These are phyloP conservation scores for Lyophyllum semitale DNA, from an alignment of 768 basidiomycete species.

Conservation along the genomic window DNA sequence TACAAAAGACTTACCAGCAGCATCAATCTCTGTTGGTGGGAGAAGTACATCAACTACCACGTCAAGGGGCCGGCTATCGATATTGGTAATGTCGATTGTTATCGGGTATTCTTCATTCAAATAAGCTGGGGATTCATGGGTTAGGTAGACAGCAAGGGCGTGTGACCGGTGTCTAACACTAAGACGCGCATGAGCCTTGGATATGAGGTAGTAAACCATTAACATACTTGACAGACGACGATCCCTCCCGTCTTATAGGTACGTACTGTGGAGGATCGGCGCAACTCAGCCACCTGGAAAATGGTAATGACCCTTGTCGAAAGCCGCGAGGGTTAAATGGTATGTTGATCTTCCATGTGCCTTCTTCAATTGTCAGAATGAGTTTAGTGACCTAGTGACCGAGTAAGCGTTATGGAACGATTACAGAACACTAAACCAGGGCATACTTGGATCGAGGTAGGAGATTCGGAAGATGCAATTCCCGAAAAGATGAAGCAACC, in stretches of 20 bases:
- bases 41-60: constrained; percentile 73
- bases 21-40: constrained; percentile 78
- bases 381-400: constrained; percentile 45
- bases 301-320: constrained; percentile 34
- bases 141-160: constrained; percentile 51
- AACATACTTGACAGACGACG: constrained; percentile 50
- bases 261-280: constrained; percentile 55
- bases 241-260: constrained; percentile 48
- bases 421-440: constrained; percentile 1
- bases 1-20: constrained; percentile 51
- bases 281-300: constrained; percentile 58
- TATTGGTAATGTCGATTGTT: constrained; percentile 65
- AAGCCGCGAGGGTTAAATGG: constrained; percentile 46
- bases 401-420: constrained; percentile 1
- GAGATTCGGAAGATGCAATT: constrained; percentile 49
- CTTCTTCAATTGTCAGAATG: constrained; percentile 54
- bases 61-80: constrained; percentile 70
- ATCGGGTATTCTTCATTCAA: constrained; percentile 84
- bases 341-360: constrained; percentile 69
- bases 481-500: constrained; percentile 62
- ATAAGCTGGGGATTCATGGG: constrained; percentile 70
- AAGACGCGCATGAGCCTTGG: constrained; percentile 4
- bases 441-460: constrained; percentile 57
- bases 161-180: constrained; percentile 71
- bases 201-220: constrained; percentile 1